Evolutionary conservation across 1,139 yeast species (phyloP).

Genomic region (Magnusiomyces clavatus): DNA sequence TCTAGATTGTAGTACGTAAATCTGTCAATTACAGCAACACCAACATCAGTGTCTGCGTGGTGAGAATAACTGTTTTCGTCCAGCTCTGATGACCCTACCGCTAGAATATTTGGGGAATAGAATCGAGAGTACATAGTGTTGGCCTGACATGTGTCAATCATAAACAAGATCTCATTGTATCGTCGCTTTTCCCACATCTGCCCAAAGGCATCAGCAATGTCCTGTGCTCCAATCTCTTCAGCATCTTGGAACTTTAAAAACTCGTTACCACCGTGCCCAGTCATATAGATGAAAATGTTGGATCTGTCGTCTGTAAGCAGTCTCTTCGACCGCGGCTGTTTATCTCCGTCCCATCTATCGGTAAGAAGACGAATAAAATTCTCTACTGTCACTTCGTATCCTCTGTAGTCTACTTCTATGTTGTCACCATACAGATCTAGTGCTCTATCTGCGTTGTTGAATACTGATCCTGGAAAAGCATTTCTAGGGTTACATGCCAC

Average conservation of each 20-base stretch:
- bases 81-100: constrained; percentile 86
- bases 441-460: constrained; percentile 90
- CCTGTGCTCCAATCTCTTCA: constrained; percentile 92
- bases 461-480: constrained; percentile 93
- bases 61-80: constrained; percentile 94
- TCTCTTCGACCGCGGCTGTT: constrained; percentile 87
- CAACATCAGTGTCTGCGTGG: constrained; percentile 90
- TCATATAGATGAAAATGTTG: constrained; percentile 86
- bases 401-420: constrained; percentile 93
- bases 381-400: constrained; percentile 97
- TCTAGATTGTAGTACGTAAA: constrained; percentile 90
- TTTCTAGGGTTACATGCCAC: constrained; percentile 95
- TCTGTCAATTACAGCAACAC: constrained; percentile 95
- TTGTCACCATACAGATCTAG: constrained; percentile 89
- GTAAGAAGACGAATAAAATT: constrained; percentile 83
- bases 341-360: constrained; percentile 81
- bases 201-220: constrained; percentile 92
- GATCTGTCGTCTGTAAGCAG: constrained; percentile 88
- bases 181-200: constrained; percentile 96
- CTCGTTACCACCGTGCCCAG: constrained; percentile 99
- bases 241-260: constrained; percentile 97
- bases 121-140: constrained; percentile 93
- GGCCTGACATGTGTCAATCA: constrained; percentile 99
- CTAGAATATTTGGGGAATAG: constrained; percentile 85
- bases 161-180: constrained; percentile 89